phyloP scores from a whole-genome alignment of 2,329 filamentous ascomycete genomes.

The Domatiomyces globalis region DNA sequence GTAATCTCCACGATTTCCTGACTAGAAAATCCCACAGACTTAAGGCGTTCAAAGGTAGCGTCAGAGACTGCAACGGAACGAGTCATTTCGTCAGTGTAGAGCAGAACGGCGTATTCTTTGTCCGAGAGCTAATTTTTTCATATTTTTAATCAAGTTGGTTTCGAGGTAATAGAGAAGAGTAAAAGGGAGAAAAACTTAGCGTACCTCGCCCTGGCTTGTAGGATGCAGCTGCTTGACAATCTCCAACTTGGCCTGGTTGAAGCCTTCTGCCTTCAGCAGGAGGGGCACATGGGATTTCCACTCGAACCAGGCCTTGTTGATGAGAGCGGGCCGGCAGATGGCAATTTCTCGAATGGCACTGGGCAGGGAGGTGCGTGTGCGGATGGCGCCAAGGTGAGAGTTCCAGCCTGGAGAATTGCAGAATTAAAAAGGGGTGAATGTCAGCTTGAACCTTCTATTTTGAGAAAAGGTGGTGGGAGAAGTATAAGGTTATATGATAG shows the following conservation, averaged over 20 bases:
- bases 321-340: constrained; percentile 65
- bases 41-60: constrained; percentile 51
- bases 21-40: constrained; percentile 44
- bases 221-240: constrained; percentile 32
- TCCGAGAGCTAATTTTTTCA: constrained; percentile 34
- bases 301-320: constrained; percentile 75
- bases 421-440: neutral
- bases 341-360: constrained; percentile 54
- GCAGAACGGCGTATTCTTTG: constrained; percentile 53
- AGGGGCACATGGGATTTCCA: constrained; percentile 68
- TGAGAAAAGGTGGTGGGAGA: neutral
- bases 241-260: constrained; percentile 34
- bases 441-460: neutral
- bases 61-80: constrained; percentile 55
- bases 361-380: constrained; percentile 38
- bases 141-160: constrained; percentile 3
- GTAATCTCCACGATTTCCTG: constrained; percentile 72
- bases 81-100: constrained; percentile 76
- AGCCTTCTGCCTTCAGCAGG: constrained; percentile 45
- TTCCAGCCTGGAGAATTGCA: constrained; percentile 33
- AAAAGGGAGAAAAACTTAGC: constrained; percentile 19
- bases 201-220: constrained; percentile 25
- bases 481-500: neutral
- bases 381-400: constrained; percentile 41
- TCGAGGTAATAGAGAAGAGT: constrained; percentile 8